Percentiles rank a stretch among this genome's conserved stretches.
Evolutionary conservation across 2,329 filamentous ascomycete genomes (phyloP).

Genomic region (Ophioceras dolichostomum): DNA sequence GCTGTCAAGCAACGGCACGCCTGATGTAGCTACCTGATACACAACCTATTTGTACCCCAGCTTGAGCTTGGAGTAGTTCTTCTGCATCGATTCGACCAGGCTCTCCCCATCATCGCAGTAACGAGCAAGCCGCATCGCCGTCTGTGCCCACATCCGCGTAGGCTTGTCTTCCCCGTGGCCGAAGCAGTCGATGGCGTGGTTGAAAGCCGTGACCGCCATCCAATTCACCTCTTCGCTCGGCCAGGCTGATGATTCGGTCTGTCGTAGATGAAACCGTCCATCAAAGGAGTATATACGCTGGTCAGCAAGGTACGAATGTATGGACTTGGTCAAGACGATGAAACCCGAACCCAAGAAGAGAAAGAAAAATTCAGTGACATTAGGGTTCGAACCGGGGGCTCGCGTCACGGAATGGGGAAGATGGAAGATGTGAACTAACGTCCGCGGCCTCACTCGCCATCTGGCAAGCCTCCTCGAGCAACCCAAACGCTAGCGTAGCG

Average conservation of each 20-base stretch:
- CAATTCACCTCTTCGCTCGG: constrained; percentile 61
- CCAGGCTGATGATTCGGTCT: constrained; percentile 34
- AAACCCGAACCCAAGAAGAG: too few species aligned
- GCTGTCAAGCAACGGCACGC: too few species aligned
- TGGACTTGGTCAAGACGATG: too few species aligned
- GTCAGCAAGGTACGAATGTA: too few species aligned
- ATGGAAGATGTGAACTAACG: background rate
- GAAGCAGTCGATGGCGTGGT: constrained; percentile 58
- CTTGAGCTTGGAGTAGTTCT: constrained; percentile 28
- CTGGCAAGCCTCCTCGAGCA: constrained; percentile 50
- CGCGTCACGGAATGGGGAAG: too few species aligned
- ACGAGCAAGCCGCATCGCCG: constrained; percentile 49
- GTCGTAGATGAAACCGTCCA: too few species aligned
- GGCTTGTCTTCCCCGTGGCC: constrained; percentile 37
- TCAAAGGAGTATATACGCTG: too few species aligned
- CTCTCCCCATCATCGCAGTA: constrained; percentile 40
- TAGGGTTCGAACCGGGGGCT: too few species aligned
- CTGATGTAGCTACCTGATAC: too few species aligned
- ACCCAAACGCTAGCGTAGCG: constrained; percentile 39
- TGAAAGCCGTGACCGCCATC: constrained; percentile 59
- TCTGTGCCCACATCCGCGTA: constrained; percentile 49
- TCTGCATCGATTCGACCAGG: constrained; percentile 29
- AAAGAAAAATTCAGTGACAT: too few species aligned
- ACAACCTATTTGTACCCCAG: too few species aligned
- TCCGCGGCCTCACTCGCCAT: constrained; percentile 33